Base-by-base conservation (phyloP, 352 stramenopile species). In the Globisporangium canariense region DNA sequence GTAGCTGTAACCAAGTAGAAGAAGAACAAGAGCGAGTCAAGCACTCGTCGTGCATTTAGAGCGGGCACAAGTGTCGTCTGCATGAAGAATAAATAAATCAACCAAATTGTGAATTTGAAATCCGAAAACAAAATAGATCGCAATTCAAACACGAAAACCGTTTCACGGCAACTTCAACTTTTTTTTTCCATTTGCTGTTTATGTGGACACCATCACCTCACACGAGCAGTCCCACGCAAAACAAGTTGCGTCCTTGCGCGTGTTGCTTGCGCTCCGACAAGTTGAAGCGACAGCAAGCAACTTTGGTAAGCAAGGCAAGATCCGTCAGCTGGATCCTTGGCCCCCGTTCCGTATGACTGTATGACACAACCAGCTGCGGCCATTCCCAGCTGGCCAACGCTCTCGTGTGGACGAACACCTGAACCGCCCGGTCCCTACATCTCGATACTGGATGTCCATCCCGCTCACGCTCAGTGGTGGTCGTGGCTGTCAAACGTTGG, bases 1-100 rank as follows among this genome's bases (percentile, higher is more conserved):
- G n/a, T 58, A 58, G 18, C 32, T 58, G 52, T 58, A 58, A 58
- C n/a, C 52, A 58, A 58, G 52, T 58, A 58, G 52, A 57, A 57
- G 50, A 28, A 41, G 52, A 57, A 57, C 28, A 28, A 41, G 51
- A 57, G 22, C 25, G 14, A 56, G 18, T 13, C 18, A 36, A 52
- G 22, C 25, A 28, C 25, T 18, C 49, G 32, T 10, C 28, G 11
- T 56, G 50, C 34, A 40, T 58, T 58, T 58, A 58, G 32, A 58
- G 32, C 14, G 28, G 28, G 16, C 47, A 54, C 46, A 30, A 9
- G 49, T 32, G 36, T 9, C 11, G 5, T 8, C 46, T 11, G 1
- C n/a, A 30, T 32, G 46, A 32, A 30, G 18, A 49, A 16, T 16
- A 22, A 9, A 9, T 49, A 16, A 49, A 49, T 18, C 16, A 45